These are phyloP conservation scores for Limnomonas spitsbergensis DNA, from an alignment of 139 green algal species.

Conservation along the genomic window DNA sequence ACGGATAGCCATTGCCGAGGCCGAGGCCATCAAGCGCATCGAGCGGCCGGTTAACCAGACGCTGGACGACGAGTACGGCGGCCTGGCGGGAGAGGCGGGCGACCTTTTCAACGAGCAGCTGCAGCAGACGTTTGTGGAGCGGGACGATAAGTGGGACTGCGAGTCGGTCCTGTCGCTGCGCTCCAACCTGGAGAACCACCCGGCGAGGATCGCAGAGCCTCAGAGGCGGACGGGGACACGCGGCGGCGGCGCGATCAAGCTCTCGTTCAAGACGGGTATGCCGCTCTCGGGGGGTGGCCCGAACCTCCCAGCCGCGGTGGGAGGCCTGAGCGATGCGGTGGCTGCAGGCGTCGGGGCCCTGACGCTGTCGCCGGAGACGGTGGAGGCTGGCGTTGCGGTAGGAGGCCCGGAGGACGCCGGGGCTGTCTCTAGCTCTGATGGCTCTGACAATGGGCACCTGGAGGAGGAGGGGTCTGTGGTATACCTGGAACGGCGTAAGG, in stretches of 20 bases:
- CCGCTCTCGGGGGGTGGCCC: constrained; percentile 19
- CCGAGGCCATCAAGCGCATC: neutral
- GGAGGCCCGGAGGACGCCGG: neutral
- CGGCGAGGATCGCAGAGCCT: constrained; percentile 58
- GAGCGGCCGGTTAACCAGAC: neutral
- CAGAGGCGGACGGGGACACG: constrained; percentile 22
- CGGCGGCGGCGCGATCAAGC: constrained; percentile 34
- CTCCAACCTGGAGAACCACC: constrained; percentile 83
- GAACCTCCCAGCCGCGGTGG: constrained; percentile 13
- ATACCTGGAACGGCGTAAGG: constrained; percentile 52
- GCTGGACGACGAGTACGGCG: neutral
- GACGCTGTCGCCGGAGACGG: neutral
- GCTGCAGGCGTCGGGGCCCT: constrained; percentile 2
- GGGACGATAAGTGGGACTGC: constrained; percentile 77
- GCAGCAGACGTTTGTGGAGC: constrained; percentile 21
- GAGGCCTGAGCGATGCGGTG: constrained; percentile 3
- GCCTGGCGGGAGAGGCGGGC: neutral
- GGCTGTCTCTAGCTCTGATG: neutral
- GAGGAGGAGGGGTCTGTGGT: neutral
- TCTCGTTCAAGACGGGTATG: constrained; percentile 58
- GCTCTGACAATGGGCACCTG: neutral
- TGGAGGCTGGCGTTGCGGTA: neutral
- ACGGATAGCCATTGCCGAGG: constrained; percentile 15
- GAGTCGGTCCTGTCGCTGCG: constrained; percentile 78
- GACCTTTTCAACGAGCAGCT: constrained; percentile 31